Base-by-base conservation (phyloP, 768 basidiomycete species). In the Sistotremastrum suecicum region DNA sequence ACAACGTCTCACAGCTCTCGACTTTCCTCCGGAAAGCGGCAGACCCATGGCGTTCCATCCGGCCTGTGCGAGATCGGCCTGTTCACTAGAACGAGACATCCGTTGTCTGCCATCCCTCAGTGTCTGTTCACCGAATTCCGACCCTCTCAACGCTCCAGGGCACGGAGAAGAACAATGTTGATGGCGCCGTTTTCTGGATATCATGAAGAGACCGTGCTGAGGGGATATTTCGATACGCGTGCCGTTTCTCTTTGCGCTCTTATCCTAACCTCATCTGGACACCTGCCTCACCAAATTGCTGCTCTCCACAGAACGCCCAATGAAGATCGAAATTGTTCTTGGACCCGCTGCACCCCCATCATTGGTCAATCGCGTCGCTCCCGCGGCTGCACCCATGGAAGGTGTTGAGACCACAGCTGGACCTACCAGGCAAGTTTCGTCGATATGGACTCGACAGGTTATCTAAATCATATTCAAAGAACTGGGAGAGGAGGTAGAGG, bases 301-400 rank as follows among this genome's bases (percentile, higher is more conserved):
- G 28, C 30, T 9, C 11, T 34, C 38, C 41, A 48, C 61, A 98
- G 94, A 87, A 74, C 86, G 87, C 54, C 86, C 89, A 28, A 95
- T 98, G 91, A 94, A 91, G 73, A 91, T 98, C 51, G 94, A 99
- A 72, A 88, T 98, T 53, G 78, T 98, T 39, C 74, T 94, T 60
- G 88, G 94, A 67, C 88, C 80, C n/a, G 70, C 76, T 5, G 64
- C 75, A 7, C 62, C 69, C 7, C 68, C 69, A 12, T 72, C 85
- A 4, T 71, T 99, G 51, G 78, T 77, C 11, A 76, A 84, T 29
- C 86, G 95, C 44, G 87, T 99, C 34, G 85, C 87, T 3, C 86
- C 89, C 7, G 10, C 51, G 29, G 59, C 54, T 43, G 50, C 52
- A 39, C 41, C 57, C 3, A 48, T 60, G 8, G 53, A 64, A 44